A percentile compares a stretch with the other conserved stretches of the same genome.
These are phyloP conservation scores for Kurtzmaniella quercitrusa DNA, from an alignment of 1,139 yeast genomes.

Conservation along the genomic window DNA sequence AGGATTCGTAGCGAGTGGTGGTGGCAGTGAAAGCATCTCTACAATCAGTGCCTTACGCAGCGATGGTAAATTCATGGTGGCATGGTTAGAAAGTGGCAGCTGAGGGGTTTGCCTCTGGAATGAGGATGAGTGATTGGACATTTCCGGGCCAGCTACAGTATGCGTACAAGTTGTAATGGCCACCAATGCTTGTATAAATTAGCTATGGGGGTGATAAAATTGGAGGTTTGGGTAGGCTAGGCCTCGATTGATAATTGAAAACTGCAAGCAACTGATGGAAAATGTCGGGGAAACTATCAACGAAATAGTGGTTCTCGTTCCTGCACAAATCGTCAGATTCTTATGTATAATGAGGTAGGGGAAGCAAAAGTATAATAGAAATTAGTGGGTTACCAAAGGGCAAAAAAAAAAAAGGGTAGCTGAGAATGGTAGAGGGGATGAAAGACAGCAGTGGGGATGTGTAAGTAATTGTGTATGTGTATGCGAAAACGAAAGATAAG, in stretches of 20 bases:
- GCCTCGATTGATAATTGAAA: background rate
- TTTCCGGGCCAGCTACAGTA: background rate
- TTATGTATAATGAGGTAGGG: background rate
- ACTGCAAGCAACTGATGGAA: slow-evolving; percentile 1
- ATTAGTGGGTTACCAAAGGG: too few species aligned
- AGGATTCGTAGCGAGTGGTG: slow-evolving; percentile 43
- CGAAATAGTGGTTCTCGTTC: background rate
- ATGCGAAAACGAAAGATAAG: too few species aligned
- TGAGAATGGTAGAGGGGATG: background rate
- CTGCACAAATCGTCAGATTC: background rate
- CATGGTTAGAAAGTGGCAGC: slow-evolving; percentile 5
- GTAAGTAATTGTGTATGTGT: too few species aligned
- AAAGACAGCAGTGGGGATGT: too few species aligned
- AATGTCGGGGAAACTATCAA: background rate
- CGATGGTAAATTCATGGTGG: slow-evolving; percentile 13
- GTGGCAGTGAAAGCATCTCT: slow-evolving; percentile 80
- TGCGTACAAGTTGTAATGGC: background rate
- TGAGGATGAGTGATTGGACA: slow-evolving; percentile 8
- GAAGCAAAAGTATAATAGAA: too few species aligned
- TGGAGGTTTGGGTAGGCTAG: background rate
- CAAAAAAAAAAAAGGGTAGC: background rate
- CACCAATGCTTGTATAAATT: background rate
- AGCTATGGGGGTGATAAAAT: too few species aligned
- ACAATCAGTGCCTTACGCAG: slow-evolving; percentile 73
- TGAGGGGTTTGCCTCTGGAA: slow-evolving; percentile 9